Evolutionary conservation across 176 grass and related monocot genomes (phyloP).

Genomic region (Dendrocalamus sinicus): DNA sequence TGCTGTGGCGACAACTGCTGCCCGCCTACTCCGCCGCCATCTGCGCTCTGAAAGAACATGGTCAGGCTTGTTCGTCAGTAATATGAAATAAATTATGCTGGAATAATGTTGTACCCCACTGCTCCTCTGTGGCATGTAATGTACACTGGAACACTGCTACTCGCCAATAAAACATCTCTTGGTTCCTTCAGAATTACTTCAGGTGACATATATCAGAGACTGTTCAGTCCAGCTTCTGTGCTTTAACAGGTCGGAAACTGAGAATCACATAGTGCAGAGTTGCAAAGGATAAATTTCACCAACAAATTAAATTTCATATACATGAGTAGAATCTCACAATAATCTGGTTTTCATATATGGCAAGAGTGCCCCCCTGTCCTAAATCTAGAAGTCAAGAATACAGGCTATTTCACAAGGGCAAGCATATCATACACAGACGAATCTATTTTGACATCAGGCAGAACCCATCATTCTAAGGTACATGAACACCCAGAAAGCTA

Average conservation of each 20-base stretch:
- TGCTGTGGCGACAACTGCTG: constrained; percentile 66
- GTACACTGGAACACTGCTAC: background rate
- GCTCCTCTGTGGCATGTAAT: constrained; percentile 18
- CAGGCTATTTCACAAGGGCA: constrained; percentile 36
- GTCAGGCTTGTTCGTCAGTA: background rate
- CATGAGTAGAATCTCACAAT: background rate
- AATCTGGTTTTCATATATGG: constrained; percentile 21
- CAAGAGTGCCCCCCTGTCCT: background rate
- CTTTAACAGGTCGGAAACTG: background rate
- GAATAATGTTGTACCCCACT: constrained; percentile 4
- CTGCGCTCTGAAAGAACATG: background rate
- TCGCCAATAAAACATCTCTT: constrained; percentile 19
- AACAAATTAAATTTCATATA: constrained; percentile 37
- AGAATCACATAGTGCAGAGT: background rate
- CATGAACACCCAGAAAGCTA: constrained; percentile 65
- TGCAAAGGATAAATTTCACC: background rate
- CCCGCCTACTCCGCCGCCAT: constrained; percentile 22
- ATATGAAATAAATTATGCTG: background rate
- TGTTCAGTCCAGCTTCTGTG: background rate
- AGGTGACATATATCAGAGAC: background rate
- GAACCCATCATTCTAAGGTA: constrained; percentile 66
- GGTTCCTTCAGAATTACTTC: background rate
- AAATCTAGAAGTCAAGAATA: constrained; percentile 31
- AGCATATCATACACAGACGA: constrained; percentile 20
- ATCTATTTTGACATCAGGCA: constrained; percentile 38